phyloP scores from a whole-genome alignment of 208 protist genomes.

The Trypanosoma mega region DNA sequence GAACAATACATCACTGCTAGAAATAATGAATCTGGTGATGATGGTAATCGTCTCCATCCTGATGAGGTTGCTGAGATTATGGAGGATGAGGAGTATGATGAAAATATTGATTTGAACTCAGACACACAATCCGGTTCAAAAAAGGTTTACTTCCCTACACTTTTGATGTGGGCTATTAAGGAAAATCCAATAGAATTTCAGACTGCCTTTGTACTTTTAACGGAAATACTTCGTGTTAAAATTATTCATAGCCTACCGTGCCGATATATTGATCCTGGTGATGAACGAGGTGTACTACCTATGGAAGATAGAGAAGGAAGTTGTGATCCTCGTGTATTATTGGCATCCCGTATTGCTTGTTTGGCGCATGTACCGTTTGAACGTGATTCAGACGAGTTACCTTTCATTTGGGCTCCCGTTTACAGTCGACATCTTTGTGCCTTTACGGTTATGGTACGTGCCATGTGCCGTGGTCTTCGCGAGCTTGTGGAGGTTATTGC shows the following conservation, averaged over 20 bases:
- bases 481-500: constrained; percentile 85
- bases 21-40: neutral
- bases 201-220: constrained; percentile 63
- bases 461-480: constrained; percentile 72
- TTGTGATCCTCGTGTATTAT: constrained; percentile 40
- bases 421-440: constrained; percentile 86
- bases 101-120: no score
- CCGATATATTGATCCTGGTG: constrained; percentile 35
- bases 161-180: constrained; percentile 32
- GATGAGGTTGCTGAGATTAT: neutral
- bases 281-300: constrained; percentile 14
- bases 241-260: constrained; percentile 54
- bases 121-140: no score
- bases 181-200: constrained; percentile 63
- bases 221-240: constrained; percentile 66
- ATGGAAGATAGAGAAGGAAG: constrained; percentile 23
- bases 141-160: constrained; percentile 56
- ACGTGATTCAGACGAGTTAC: constrained; percentile 24
- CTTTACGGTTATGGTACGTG: constrained; percentile 78
- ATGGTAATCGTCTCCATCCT: neutral
- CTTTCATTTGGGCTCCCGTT: constrained; percentile 76
- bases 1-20: neutral
- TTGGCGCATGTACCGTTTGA: constrained; percentile 68
- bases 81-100: constrained; percentile 7
- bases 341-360: constrained; percentile 76